Conservation (phyloP, 2,329 filamentous ascomycete genomes). For the Aspergillus awamori region DNA sequence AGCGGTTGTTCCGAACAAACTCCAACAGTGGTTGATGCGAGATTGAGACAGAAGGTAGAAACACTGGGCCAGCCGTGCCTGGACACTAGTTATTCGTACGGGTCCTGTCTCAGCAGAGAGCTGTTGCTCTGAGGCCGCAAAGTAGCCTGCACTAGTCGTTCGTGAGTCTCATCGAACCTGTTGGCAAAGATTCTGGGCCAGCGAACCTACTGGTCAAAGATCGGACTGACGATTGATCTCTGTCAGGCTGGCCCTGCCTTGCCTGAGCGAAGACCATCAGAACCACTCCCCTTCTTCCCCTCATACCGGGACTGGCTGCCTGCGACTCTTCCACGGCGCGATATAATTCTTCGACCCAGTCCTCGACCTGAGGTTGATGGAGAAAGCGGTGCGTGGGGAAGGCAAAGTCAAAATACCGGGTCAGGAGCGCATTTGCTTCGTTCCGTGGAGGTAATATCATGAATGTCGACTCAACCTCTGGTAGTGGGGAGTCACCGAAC, state of each 20-base stretch:
- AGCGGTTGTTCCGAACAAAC: slow-evolving; percentile 37
- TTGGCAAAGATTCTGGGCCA: not conserved
- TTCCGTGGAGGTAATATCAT: slow-evolving; percentile 15
- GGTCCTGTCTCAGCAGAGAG: slow-evolving; percentile 37
- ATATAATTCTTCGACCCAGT: slow-evolving; percentile 25
- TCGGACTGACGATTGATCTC: slow-evolving; percentile 19
- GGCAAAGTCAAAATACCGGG: slow-evolving; percentile 25
- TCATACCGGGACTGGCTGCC: slow-evolving; percentile 5
- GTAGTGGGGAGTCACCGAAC: slow-evolving; percentile 20
- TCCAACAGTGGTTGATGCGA: slow-evolving; percentile 41
- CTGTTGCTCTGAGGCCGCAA: slow-evolving; percentile 32
- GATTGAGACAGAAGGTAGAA: slow-evolving; percentile 38
- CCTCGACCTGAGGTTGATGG: slow-evolving; percentile 19
- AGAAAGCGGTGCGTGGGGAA: slow-evolving; percentile 27
- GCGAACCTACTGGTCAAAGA: slow-evolving; percentile 18
- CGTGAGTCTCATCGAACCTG: not conserved
- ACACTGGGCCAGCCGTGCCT: slow-evolving; percentile 45
- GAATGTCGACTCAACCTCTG: slow-evolving; percentile 18
- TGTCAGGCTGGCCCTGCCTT: slow-evolving; percentile 45
- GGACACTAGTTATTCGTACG: slow-evolving; percentile 40
- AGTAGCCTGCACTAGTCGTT: slow-evolving; percentile 22
- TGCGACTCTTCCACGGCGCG: slow-evolving; percentile 2
- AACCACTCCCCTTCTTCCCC: slow-evolving; percentile 47
- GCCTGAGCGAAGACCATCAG: slow-evolving; percentile 59
- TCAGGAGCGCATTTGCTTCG: slow-evolving; percentile 15